A percentile compares a stretch with the other conserved stretches of the same genome.
Evolutionary conservation across 768 basidiomycete genomes (phyloP).

Genomic region (Leucocoprinus leucothites): DNA sequence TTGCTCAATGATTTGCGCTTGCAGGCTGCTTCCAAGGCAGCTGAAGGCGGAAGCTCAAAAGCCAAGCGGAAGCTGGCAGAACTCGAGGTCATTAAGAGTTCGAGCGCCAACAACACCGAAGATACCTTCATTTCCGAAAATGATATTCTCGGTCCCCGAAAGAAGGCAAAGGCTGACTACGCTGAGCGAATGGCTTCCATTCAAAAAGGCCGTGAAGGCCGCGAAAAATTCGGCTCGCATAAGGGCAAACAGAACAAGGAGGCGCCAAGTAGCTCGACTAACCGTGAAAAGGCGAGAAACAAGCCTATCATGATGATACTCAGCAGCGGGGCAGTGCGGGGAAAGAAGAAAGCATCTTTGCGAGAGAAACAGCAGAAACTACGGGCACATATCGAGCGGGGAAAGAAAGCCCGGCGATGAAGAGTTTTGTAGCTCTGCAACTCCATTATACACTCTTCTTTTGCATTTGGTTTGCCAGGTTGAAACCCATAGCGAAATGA

Average conservation of each 20-base stretch:
- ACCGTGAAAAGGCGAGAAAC: conserved; percentile 88
- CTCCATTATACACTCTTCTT: background rate
- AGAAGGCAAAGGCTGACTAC: conserved; percentile 91
- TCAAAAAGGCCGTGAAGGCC: conserved; percentile 88
- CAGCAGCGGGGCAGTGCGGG: conserved; percentile 67
- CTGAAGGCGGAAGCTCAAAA: conserved; percentile 67
- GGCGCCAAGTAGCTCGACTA: conserved; percentile 80
- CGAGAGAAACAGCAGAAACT: conserved; percentile 79
- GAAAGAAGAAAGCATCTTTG: conserved; percentile 82
- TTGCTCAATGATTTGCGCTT: conserved; percentile 85
- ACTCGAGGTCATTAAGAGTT: conserved; percentile 58
- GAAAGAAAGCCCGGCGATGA: conserved; percentile 47
- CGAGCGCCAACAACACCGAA: conserved; percentile 37
- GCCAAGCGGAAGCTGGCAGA: conserved; percentile 88
- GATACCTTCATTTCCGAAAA: conserved; percentile 81
- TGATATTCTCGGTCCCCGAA: conserved; percentile 91
- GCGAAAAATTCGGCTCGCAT: conserved; percentile 87
- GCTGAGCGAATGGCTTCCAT: conserved; percentile 91
- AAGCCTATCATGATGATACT: conserved; percentile 97
- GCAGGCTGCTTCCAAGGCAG: conserved; percentile 69
- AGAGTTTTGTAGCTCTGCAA: background rate
- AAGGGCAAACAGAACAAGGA: conserved; percentile 93
- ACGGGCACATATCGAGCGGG: conserved; percentile 69
- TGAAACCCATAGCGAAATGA: conserved; percentile 73
- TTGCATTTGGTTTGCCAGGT: conserved; percentile 42